Conservation (phyloP, 2,329 filamentous ascomycete genomes). For the Coleophoma eucalyptorum region DNA sequence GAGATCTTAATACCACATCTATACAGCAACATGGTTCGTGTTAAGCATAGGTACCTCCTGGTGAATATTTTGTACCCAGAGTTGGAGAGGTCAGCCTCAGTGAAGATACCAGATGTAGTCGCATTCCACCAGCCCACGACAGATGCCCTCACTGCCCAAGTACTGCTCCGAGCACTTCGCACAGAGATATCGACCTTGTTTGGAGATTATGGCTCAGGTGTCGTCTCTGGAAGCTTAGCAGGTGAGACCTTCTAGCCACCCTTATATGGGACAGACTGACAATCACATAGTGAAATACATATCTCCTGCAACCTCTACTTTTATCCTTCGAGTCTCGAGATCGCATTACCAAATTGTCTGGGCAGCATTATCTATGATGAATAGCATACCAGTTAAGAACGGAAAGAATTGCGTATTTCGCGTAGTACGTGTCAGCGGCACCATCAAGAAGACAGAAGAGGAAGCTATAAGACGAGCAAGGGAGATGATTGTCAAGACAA, state of each 20-base stretch:
- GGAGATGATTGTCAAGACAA: constrained; percentile 64
- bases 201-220: constrained; percentile 84
- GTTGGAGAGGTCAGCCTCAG: constrained; percentile 18
- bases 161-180: constrained; percentile 67
- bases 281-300: constrained; percentile 76
- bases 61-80: constrained; percentile 87
- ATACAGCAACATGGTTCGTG: constrained; percentile 72
- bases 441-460: constrained; percentile 87
- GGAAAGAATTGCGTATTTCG: constrained; percentile 71
- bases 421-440: constrained; percentile 85
- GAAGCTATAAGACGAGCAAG: constrained; percentile 80
- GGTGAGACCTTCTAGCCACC: constrained; percentile 40
- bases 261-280: neutral
- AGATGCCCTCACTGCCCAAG: constrained; percentile 61
- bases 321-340: constrained; percentile 81
- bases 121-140: constrained; percentile 77
- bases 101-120: constrained; percentile 54
- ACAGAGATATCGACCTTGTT: constrained; percentile 69
- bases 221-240: constrained; percentile 63
- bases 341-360: constrained; percentile 84
- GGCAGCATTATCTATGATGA: constrained; percentile 82
- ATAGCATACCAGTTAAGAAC: constrained; percentile 53
- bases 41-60: constrained; percentile 95
- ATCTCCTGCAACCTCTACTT: constrained; percentile 87
- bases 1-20: neutral